A percentile compares a stretch with the other conserved stretches of the same genome.
Evolutionary conservation across 2,329 filamentous ascomycete genomes (phyloP).

Genomic region (Nothomitra cinnamomea): DNA sequence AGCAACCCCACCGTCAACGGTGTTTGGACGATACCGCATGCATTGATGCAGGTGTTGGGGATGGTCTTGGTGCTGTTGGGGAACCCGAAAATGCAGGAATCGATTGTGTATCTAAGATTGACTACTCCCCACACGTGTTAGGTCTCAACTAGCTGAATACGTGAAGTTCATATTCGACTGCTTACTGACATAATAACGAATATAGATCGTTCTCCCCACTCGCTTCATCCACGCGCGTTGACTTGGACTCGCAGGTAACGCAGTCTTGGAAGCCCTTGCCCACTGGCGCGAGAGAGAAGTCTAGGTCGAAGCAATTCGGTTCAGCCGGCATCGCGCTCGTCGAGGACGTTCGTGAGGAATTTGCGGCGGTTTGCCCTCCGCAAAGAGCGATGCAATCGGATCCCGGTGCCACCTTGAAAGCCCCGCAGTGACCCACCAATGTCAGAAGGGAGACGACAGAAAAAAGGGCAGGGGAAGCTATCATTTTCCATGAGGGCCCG

Average conservation of each 20-base stretch:
- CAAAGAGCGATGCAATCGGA: not conserved
- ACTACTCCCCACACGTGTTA: not conserved
- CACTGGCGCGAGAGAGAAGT: not conserved
- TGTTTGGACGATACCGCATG: not conserved
- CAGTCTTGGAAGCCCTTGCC: not conserved
- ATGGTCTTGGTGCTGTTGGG: not conserved
- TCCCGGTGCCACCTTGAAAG: not conserved
- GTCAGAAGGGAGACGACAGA: not conserved
- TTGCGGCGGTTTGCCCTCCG: not conserved
- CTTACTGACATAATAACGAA: not conserved
- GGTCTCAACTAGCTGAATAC: not conserved
- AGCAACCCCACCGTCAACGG: not conserved
- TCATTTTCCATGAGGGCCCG: slow-evolving; percentile 1
- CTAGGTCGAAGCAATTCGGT: not conserved
- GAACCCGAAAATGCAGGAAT: not conserved
- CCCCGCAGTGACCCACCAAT: not conserved
- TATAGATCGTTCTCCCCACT: not conserved
- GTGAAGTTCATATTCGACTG: not conserved
- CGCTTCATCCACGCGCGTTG: not conserved
- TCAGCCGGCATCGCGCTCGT: not conserved
- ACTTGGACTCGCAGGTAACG: not conserved
- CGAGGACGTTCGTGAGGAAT: not conserved
- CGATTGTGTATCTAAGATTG: slow-evolving; percentile 1
- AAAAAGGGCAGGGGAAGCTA: not conserved
- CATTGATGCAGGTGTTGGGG: not conserved